Percentiles rank a stretch among this genome's conserved stretches.
Evolutionary conservation across 2,329 filamentous ascomycete species (phyloP).

Genomic region (Fusarium begoniae): DNA sequence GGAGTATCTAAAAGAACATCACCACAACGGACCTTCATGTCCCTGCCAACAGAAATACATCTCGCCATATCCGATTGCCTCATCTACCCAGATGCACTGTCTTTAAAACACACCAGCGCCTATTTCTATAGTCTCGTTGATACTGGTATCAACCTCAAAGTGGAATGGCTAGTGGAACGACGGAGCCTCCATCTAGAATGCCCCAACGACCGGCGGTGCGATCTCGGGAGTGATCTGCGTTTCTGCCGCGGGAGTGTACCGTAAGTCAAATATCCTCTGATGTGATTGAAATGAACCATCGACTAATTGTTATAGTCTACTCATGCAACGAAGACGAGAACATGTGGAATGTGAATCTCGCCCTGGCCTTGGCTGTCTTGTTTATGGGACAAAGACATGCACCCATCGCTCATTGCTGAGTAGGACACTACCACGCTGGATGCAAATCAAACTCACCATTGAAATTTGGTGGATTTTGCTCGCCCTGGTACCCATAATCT

Average conservation of each 20-base stretch:
- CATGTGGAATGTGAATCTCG: constrained; percentile 69
- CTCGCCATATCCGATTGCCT: constrained; percentile 68
- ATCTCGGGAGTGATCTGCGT: constrained; percentile 65
- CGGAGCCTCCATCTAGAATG: constrained; percentile 71
- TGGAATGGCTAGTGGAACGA: constrained; percentile 74
- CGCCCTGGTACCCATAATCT: constrained; percentile 51
- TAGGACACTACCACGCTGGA: constrained; percentile 56
- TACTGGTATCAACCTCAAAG: constrained; percentile 72
- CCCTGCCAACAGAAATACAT: constrained; percentile 74
- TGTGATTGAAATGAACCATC: neutral
- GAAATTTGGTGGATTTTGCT: constrained; percentile 61
- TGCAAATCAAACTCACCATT: constrained; percentile 55
- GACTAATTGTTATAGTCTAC: constrained; percentile 50
- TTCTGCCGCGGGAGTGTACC: constrained; percentile 69
- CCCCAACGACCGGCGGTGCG: constrained; percentile 66
- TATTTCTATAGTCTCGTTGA: constrained; percentile 72
- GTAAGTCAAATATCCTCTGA: constrained; percentile 50
- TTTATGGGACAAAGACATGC: constrained; percentile 61
- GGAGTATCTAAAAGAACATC: neutral
- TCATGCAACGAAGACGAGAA: constrained; percentile 68
- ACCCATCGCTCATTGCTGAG: constrained; percentile 55
- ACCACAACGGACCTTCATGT: constrained; percentile 48
- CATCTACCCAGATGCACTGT: constrained; percentile 75
- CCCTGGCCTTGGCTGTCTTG: constrained; percentile 64
- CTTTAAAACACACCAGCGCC: constrained; percentile 71